These are phyloP conservation scores for Candida oleophila DNA, from an alignment of 805 yeast species.

Conservation along the genomic window DNA sequence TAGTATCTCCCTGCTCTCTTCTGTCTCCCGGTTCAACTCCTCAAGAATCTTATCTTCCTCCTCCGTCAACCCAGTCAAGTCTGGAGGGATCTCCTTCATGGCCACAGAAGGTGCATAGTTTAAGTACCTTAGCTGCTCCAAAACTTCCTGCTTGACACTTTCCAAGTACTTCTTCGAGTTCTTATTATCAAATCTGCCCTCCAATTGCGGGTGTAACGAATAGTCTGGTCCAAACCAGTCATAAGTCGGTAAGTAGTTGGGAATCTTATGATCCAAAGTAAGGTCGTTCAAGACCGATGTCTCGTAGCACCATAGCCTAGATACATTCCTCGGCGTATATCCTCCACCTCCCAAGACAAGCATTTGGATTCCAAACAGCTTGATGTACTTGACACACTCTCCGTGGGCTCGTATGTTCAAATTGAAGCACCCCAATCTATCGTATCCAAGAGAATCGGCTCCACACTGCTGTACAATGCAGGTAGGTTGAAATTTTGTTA, in stretches of 20 bases:
- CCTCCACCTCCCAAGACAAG: slow-evolving; percentile 97
- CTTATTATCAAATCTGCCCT: slow-evolving; percentile 71
- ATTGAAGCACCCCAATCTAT: slow-evolving; percentile 91
- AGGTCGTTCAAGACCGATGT: slow-evolving; percentile 76
- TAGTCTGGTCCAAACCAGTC: slow-evolving; percentile 89
- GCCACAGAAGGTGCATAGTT: slow-evolving; percentile 95
- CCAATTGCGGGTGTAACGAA: slow-evolving; percentile 73
- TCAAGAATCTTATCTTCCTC: slow-evolving; percentile 39
- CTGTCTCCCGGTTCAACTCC: slow-evolving; percentile 35
- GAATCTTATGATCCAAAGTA: slow-evolving; percentile 46
- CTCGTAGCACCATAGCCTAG: slow-evolving; percentile 94
- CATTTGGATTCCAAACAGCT: slow-evolving; percentile 87
- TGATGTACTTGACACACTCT: slow-evolving; percentile 87
- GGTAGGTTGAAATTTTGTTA: slow-evolving; percentile 88
- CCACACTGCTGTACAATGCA: slow-evolving; percentile 96
- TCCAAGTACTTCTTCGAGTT: slow-evolving; percentile 83
- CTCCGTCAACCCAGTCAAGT: slow-evolving; percentile 40
- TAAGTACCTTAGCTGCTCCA: slow-evolving; percentile 78
- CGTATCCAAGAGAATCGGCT: slow-evolving; percentile 93
- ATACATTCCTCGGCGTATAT: slow-evolving; percentile 92
- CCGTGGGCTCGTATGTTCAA: slow-evolving; percentile 91
- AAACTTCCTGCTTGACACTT: slow-evolving; percentile 65
- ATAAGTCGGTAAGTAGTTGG: slow-evolving; percentile 71
- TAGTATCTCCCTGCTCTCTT: slow-evolving; percentile 9
- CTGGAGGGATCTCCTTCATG: slow-evolving; percentile 88